These are phyloP conservation scores for Debaryomyces prosopidis DNA, from an alignment of 805 yeast genomes.

Conservation along the genomic window DNA sequence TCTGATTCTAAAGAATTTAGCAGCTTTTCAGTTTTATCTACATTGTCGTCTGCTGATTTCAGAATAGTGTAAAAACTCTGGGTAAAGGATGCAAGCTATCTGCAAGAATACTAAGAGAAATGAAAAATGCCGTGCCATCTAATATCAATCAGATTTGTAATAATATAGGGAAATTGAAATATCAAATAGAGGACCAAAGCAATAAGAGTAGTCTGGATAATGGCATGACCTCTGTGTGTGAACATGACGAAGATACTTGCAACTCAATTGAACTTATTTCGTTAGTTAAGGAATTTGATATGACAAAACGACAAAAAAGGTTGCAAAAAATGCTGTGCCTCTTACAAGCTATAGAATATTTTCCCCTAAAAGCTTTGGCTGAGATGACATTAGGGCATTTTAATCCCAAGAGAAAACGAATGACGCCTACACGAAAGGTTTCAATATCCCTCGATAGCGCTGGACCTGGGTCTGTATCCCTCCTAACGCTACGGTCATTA, in stretches of 20 bases:
- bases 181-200: conserved; percentile 55
- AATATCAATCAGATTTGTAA: conserved; percentile 69
- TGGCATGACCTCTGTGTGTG: conserved; percentile 45
- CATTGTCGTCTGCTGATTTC: conserved; percentile 72
- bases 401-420: not conserved
- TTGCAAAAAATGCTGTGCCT: conserved; percentile 77
- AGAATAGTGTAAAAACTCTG: conserved; percentile 78
- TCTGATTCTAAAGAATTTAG: conserved; percentile 74
- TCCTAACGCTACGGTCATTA: conserved; percentile 82
- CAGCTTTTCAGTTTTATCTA: conserved; percentile 74
- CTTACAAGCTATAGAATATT: conserved; percentile 87
- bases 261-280: conserved; percentile 59
- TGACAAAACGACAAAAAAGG: conserved; percentile 51
- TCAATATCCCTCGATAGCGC: conserved; percentile 83
- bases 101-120: conserved; percentile 72
- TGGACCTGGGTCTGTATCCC: conserved; percentile 87
- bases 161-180: conserved; percentile 70
- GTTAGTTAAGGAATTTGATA: conserved; percentile 59
- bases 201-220: conserved; percentile 19
- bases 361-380: conserved; percentile 68
- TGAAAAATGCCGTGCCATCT: conserved; percentile 62
- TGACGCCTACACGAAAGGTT: conserved; percentile 36
- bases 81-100: conserved; percentile 92
- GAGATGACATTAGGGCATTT: conserved; percentile 60
- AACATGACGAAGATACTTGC: conserved; percentile 67